Conservation (phyloP, 2,329 filamentous ascomycete species). For the Coniochaeta sp. region DNA sequence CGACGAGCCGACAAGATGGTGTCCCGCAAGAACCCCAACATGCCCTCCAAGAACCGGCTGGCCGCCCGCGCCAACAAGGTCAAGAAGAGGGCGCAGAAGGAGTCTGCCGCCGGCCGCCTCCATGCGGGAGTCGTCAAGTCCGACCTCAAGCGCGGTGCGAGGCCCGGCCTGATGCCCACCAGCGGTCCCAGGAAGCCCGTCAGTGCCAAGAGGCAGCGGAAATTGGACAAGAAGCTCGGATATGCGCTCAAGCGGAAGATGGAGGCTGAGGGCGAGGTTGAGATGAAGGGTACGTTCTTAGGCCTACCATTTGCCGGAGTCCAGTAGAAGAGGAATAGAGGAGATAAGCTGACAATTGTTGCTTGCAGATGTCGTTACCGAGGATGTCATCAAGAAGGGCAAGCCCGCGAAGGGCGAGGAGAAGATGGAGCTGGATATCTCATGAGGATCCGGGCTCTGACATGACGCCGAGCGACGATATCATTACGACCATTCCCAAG, state of each 20-base stretch:
- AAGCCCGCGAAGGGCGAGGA: neutral
- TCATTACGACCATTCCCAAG: too few relatives aligned
- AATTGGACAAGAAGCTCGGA: conserved; percentile 46
- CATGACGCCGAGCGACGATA: too few relatives aligned
- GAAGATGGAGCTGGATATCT: conserved; percentile 4
- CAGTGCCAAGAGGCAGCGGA: conserved; percentile 49
- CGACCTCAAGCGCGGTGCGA: conserved; percentile 37
- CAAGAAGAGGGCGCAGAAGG: conserved; percentile 36
- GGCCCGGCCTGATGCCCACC: conserved; percentile 45
- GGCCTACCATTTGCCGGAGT: neutral
- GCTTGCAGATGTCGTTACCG: neutral
- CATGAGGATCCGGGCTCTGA: too few relatives aligned
- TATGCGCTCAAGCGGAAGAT: conserved; percentile 46
- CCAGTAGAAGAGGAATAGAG: neutral
- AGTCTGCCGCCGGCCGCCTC: conserved; percentile 21
- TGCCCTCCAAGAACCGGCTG: conserved; percentile 45
- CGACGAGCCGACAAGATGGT: too few relatives aligned
- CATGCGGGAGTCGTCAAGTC: conserved; percentile 17
- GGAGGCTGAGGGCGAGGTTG: conserved; percentile 40
- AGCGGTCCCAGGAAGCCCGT: conserved; percentile 45
- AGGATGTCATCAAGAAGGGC: neutral
- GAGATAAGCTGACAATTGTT: neutral
- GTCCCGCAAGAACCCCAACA: conserved; percentile 53
- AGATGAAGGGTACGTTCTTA: conserved; percentile 35
- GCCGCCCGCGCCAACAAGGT: conserved; percentile 36